Percentiles rank a stretch among this genome's conserved stretches.
phyloP scores from a whole-genome alignment of 768 basidiomycete genomes.

The Agrocybe praecox region DNA sequence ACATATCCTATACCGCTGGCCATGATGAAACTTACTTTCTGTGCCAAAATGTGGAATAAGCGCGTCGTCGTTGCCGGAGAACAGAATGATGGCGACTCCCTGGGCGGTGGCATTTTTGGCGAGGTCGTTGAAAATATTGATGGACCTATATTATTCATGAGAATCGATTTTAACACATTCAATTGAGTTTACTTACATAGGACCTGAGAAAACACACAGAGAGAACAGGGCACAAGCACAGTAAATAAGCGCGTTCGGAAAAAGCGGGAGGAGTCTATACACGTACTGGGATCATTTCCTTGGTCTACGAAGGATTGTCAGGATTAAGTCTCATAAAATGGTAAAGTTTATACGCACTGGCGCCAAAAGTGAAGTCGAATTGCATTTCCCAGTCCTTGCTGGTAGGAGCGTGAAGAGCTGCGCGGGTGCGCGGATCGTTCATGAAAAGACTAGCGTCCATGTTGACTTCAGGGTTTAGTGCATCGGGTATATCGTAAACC shows the following conservation, averaged over 20 bases:
- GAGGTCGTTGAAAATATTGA: conserved; percentile 65
- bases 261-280: background rate
- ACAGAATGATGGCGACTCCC: conserved; percentile 56
- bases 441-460: conserved; percentile 59
- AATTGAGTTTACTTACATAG: conserved; percentile 13
- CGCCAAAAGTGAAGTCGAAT: conserved; percentile 39
- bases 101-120: conserved; percentile 62
- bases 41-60: conserved; percentile 65
- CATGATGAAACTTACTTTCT: conserved; percentile 45
- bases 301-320: conserved; percentile 8
- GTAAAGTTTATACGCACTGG: conserved; percentile 22
- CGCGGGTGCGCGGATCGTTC: conserved; percentile 57
- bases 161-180: background rate
- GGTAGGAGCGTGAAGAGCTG: conserved; percentile 70
- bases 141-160: conserved; percentile 43
- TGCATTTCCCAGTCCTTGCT: conserved; percentile 48
- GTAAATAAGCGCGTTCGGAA: background rate
- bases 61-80: conserved; percentile 71
- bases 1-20: background rate
- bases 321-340: background rate
- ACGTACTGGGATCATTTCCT: conserved; percentile 37
- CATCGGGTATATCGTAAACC: conserved; percentile 61
- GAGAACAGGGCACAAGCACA: background rate
- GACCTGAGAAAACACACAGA: conserved; percentile 6
- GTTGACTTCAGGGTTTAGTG: conserved; percentile 50